Evolutionary conservation across 306 rosid species (phyloP).

Genomic region (Fagus sylvatica): DNA sequence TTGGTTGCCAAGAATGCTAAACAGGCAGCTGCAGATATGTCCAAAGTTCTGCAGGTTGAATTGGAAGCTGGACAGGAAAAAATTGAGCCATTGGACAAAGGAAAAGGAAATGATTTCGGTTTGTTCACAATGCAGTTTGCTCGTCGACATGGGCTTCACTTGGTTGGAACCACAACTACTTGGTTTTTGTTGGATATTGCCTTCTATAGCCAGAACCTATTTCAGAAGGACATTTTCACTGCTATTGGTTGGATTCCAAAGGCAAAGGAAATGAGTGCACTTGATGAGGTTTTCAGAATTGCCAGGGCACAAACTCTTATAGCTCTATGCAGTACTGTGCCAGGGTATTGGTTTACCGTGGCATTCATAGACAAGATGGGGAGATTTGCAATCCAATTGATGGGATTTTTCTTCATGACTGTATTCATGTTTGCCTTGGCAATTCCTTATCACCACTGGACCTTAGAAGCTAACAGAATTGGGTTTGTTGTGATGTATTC

Average conservation of each 20-base stretch:
- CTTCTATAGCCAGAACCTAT: conserved; percentile 84
- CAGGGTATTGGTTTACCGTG: conserved; percentile 93
- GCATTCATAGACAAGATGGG: conserved; percentile 68
- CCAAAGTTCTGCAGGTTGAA: conserved; percentile 67
- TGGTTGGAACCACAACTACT: conserved; percentile 71
- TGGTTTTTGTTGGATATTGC: conserved; percentile 90
- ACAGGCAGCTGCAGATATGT: conserved; percentile 84
- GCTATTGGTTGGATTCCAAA: conserved; percentile 83
- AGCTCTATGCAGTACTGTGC: conserved; percentile 86
- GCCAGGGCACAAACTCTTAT: conserved; percentile 83
- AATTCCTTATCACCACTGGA: conserved; percentile 88
- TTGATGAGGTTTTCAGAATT: conserved; percentile 73
- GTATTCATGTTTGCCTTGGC: conserved; percentile 88
- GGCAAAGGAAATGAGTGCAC: conserved; percentile 73
- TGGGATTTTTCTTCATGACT: conserved; percentile 90
- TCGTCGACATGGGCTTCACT: conserved; percentile 68
- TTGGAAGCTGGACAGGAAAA: conserved; percentile 49
- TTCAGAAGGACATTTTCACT: conserved; percentile 84
- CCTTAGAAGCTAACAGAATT: conserved; percentile 49
- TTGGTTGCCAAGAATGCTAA: conserved; percentile 73
- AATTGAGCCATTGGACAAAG: conserved; percentile 2
- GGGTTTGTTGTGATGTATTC: conserved; percentile 84
- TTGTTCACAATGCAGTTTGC: conserved; percentile 56
- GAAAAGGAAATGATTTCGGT: conserved; percentile 52
- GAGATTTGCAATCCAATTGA: conserved; percentile 64